phyloP scores from a whole-genome alignment of 345 rosid genomes.

The Populus davidiana region DNA sequence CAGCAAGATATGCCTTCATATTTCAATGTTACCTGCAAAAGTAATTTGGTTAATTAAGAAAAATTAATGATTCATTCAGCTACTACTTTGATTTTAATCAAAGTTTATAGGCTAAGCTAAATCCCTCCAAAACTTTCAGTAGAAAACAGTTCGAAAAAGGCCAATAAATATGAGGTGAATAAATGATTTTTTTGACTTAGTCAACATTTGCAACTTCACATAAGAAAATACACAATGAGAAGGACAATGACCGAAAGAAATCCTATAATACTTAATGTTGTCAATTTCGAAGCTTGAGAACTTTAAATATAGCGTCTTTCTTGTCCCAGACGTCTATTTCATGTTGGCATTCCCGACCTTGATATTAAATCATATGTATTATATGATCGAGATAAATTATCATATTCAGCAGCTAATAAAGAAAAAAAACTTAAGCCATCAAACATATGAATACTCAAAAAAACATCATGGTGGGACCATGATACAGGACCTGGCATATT shows the following conservation, averaged over 20 bases:
- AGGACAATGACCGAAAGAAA: neutral
- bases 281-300: neutral
- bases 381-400: neutral
- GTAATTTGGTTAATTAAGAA: slow-evolving; percentile 15
- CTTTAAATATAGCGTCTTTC: neutral
- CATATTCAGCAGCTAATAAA: neutral
- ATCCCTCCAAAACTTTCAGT: neutral
- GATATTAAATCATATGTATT: neutral
- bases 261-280: neutral
- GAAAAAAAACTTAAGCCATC: neutral
- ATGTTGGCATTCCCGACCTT: neutral
- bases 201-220: neutral
- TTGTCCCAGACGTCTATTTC: neutral
- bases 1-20: slow-evolving; percentile 24
- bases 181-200: slow-evolving; percentile 2
- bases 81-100: neutral
- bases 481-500: neutral
- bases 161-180: neutral
- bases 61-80: neutral
- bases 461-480: neutral
- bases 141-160: neutral
- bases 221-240: neutral
- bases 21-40: slow-evolving; percentile 20
- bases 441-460: neutral
- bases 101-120: neutral